Base-by-base conservation (phyloP, 768 basidiomycete genomes). In the Multifurca ochricompacta region DNA sequence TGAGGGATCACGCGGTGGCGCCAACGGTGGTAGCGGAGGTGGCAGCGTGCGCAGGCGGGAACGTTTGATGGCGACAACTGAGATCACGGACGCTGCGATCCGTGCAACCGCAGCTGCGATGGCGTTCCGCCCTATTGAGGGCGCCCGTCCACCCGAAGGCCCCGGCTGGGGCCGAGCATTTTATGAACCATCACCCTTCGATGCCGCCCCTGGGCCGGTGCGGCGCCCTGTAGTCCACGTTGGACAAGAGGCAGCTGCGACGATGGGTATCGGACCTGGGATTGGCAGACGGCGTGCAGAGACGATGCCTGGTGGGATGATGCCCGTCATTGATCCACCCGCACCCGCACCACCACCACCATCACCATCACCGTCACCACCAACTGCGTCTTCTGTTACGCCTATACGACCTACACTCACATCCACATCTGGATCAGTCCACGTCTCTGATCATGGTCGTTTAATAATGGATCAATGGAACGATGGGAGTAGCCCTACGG, bases 241-340 rank as follows among this genome's bases (percentile, higher is more conserved):
- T 13, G 58, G 58, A 9, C 56, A 57, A 27, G 54, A 57, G 34
- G 51, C 56, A n/a, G 44, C 56, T 7, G 55, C 50, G 3, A 27
- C 32, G 13, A 46, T 48, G 39, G 45, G 37, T 27, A 28, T 23
- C 3, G 16, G 31, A 18, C 48, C 48, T 34, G 50, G 18, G 16
- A 54, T 45, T 0, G 60, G 60, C 13, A 47, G 60, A 43, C 60
- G 60, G 6, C 60, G 60, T 25, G 60, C 60, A 21, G 60, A 61
- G 44, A 61, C 60, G 18, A 61, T 61, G 60, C 60, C 60, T 1
- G 58, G 60, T 7, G 60, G 60, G 19, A 61, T 61, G 60, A 45
- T 53, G 9, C 60, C 60, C 13, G 51, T 61, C 37, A 34, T 61
- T 11, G 60, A 61, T 31, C 34, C 58, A 27, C 51, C 54, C 0